Evolutionary conservation across 352 stramenopile species (phyloP), one percentile per base, ranked within the genome.

Genomic region (Pythium rhizo-oryzae): DNA sequence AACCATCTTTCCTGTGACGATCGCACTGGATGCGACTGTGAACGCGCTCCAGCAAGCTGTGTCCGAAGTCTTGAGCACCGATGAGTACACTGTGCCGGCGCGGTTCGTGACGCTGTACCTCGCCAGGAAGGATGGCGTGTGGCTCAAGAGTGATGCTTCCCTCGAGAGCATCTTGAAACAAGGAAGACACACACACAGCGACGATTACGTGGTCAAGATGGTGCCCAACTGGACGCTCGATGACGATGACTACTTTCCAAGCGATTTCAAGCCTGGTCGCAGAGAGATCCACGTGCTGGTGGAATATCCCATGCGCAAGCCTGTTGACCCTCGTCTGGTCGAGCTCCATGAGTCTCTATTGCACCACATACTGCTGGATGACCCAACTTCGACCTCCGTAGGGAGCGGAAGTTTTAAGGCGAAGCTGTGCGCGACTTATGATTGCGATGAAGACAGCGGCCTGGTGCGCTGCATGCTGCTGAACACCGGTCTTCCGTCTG

Each of bases 271-370:
- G 68, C 62, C 39, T 43, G 68, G 50, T 65, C 8, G 41, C 41
- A 39, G 65, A 65, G 68, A 67, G 57, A 75, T 75, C 68, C 68
- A 75, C 50, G 52, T 75, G 19, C 28, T 73, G 43, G 47, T 74
- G 67, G 67, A 58, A 47, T 50, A 62, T 12, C 65, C 63, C 57
- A 49, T 49, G 41, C 46, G 58, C 43, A 6, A 65, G 58, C 52
- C 23, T 55, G 25, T 15, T 46, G 43, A 56, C 47, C 43, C 28
- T 56, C 43, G 33, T 12, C n/a, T 62, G 33, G 2, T 62, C 28
- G 43, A 65, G 46, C 28, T 59, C 4, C 33, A 59, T 2, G 53
- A 62, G 53, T 51, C 23, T 18, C 39, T 62, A 8, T 35, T 65
- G 59, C 59, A 57, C 46, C 59, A 65, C 33, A 30, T 65, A 6